Evolutionary conservation across 805 yeast genomes (phyloP).

Genomic region (Kurtzmaniella cleridarum): DNA sequence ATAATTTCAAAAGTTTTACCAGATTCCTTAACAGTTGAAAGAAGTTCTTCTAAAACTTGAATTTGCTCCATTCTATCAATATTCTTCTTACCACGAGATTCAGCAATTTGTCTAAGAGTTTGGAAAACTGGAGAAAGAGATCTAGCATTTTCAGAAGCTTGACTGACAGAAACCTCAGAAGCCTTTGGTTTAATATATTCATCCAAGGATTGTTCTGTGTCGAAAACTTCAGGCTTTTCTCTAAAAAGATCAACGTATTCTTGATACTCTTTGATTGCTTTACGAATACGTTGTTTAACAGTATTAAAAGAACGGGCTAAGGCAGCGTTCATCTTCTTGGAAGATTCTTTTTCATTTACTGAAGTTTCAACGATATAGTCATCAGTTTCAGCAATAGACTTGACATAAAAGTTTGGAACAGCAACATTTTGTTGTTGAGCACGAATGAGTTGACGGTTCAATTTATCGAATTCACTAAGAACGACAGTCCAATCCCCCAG

Average conservation of each 20-base stretch:
- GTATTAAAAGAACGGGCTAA: constrained; percentile 85
- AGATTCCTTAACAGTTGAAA: constrained; percentile 32
- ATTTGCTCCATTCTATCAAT: constrained; percentile 81
- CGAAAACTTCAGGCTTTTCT: constrained; percentile 71
- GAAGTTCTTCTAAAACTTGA: constrained; percentile 58
- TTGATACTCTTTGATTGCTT: constrained; percentile 66
- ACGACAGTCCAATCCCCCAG: constrained; percentile 77
- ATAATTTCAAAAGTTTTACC: constrained; percentile 67
- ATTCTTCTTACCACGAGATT: constrained; percentile 93
- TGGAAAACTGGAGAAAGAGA: constrained; percentile 53
- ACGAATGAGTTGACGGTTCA: constrained; percentile 60
- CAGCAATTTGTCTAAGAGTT: constrained; percentile 68
- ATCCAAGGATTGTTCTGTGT: constrained; percentile 43
- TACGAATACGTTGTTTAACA: constrained; percentile 81
- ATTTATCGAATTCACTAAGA: constrained; percentile 71
- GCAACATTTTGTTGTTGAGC: constrained; percentile 72
- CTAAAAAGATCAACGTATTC: constrained; percentile 53
- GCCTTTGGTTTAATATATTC: constrained; percentile 18
- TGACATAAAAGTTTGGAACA: constrained; percentile 68
- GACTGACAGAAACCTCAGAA: constrained; percentile 24
- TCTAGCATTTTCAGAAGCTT: constrained; percentile 34
- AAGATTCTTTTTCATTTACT: constrained; percentile 46
- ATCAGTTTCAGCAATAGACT: constrained; percentile 66
- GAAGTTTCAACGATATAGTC: constrained; percentile 52
- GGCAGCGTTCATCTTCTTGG: constrained; percentile 73